Evolutionary conservation across 2,329 filamentous ascomycete genomes (phyloP), one percentile per base, ranked within the genome.

Genomic region (Neopestalotiopsis clavispora): DNA sequence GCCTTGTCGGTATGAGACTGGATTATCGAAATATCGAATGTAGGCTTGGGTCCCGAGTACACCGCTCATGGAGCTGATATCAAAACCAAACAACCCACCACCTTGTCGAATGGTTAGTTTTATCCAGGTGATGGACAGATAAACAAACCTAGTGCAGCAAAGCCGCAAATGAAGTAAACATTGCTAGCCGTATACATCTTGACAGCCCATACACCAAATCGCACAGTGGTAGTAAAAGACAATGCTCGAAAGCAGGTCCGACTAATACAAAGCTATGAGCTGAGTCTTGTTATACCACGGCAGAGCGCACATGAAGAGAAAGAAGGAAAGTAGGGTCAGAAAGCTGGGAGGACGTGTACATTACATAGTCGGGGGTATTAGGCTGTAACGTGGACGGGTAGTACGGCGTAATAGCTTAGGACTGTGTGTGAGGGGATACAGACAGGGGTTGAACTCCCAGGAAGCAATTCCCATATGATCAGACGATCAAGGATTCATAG

Each of bases 71-170:
- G 90, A 92, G 68, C 87, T 89, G 74, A 94, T 93, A 80, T 94
- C 92, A 77, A 94, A 94, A 74, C 92, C 93, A 75, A 94, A 94
- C 32, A 94, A 83, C 30, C 87, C 89, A 77, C 91, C 91, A 73
- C 91, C 91, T 82, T 85, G 56, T 38, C 63, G 34, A 69, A n/a
- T 68, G 10, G 67, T 56, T 45, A n/a, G 34, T 40, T 2, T 57
- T 0, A 67, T 28, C 3, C 7, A n/a, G n/a, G 42, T 1, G 13
- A 2, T 52, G 28, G n/a, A 13, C 4, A 7, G 13, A 57, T 3
- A 10, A 34, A 76, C 82, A 71, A 78, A 86, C 87, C 89, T 71
- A 91, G 87, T 75, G 88, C 87, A 76, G 88, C 88, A 75, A 91
- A 90, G 69, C 80, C 81, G 78, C 88, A 91, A 71, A 90, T 90